phyloP scores from a whole-genome alignment of 73 alveolate species.

The Blepharisma stoltei region DNA sequence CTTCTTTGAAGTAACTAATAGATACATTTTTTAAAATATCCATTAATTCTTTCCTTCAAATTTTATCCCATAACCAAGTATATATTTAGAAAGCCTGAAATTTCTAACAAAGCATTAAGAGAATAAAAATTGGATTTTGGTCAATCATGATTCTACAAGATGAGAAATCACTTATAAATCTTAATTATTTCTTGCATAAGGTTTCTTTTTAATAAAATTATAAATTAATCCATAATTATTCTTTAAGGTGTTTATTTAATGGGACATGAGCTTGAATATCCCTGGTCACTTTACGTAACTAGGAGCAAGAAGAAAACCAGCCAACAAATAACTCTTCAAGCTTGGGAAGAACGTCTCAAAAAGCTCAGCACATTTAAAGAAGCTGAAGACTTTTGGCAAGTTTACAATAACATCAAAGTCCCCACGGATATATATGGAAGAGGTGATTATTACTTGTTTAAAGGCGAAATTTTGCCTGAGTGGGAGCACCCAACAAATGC shows the following conservation, averaged over 20 bases:
- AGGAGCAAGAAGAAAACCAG: not conserved
- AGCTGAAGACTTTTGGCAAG: conserved; percentile 28
- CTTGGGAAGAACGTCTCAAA: conserved; percentile 27
- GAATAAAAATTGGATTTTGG: too few species aligned
- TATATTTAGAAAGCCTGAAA: too few species aligned
- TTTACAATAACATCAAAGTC: conserved; percentile 1
- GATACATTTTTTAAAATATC: too few species aligned
- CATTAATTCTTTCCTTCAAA: too few species aligned
- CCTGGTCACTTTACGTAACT: conserved; percentile 28
- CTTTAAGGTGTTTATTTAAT: not conserved
- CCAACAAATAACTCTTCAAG: not conserved
- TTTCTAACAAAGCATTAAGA: too few species aligned
- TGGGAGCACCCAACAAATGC: conserved; percentile 20
- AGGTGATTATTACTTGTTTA: conserved; percentile 15
- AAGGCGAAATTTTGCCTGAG: conserved; percentile 4
- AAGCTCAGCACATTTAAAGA: not conserved
- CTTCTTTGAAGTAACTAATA: too few species aligned
- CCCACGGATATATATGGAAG: not conserved
- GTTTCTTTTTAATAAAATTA: too few species aligned
- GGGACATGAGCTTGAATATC: conserved; percentile 13
- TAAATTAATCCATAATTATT: too few species aligned
- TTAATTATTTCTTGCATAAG: too few species aligned
- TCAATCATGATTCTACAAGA: too few species aligned
- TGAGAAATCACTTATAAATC: too few species aligned
- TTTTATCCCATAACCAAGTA: too few species aligned